Conservation (phyloP, 257 asterid genomes). For the Nicotiana noctiflora region DNA sequence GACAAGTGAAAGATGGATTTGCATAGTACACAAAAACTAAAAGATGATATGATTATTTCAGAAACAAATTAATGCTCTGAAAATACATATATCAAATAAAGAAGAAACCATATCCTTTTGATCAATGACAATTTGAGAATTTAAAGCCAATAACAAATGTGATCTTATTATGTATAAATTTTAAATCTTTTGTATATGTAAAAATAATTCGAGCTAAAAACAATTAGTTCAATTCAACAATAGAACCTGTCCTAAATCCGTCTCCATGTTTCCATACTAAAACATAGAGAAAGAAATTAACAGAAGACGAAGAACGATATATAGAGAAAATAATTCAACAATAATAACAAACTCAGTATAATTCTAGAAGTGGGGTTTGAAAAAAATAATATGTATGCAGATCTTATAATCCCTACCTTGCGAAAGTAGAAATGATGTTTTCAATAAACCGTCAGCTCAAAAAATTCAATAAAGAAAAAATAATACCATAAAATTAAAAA, state of each 20-base stretch:
- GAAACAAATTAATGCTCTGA: neutral
- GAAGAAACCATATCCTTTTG: neutral
- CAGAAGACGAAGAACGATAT: too few species aligned
- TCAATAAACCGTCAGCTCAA: too few species aligned
- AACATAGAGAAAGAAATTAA: neutral
- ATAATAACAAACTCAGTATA: too few species aligned
- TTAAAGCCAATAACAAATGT: neutral
- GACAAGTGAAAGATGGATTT: neutral
- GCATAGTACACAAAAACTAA: neutral
- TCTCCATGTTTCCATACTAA: neutral
- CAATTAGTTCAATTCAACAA: neutral
- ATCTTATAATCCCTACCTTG: too few species aligned
- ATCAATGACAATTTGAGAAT: neutral
- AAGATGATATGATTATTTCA: neutral
- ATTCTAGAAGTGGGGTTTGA: too few species aligned
- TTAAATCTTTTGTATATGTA: neutral
- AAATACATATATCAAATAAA: neutral
- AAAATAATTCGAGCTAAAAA: neutral
- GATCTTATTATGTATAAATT: neutral
- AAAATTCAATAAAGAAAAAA: neutral
- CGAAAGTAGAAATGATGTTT: too few species aligned
- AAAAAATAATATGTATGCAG: too few species aligned
- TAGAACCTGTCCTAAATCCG: neutral
- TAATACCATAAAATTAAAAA: neutral
- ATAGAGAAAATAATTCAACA: too few species aligned